Evolutionary conservation across 805 yeast genomes (phyloP).

Genomic region (Hyphopichia homilentoma): DNA sequence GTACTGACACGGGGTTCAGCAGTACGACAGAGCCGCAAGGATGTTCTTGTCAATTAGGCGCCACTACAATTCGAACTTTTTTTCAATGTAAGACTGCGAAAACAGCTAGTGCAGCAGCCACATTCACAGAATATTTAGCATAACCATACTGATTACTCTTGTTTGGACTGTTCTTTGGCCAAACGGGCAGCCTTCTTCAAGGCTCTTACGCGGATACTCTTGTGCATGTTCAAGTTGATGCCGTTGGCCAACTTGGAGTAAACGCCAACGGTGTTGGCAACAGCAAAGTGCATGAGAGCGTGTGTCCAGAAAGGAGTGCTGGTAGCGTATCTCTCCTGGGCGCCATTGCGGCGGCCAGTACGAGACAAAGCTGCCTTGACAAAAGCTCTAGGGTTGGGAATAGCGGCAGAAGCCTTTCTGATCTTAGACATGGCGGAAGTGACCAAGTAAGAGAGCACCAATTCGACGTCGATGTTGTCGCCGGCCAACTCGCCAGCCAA

Average conservation of each 20-base stretch:
- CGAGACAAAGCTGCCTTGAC: constrained; percentile 67
- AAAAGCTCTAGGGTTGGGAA: constrained; percentile 80
- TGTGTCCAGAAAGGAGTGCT: constrained; percentile 92
- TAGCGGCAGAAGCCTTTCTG: constrained; percentile 64
- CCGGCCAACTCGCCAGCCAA: constrained; percentile 78
- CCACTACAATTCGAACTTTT: too few relatives aligned
- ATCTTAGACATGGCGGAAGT: constrained; percentile 96
- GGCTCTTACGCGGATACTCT: constrained; percentile 76
- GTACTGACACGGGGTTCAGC: too few relatives aligned
- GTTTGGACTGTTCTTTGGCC: constrained; percentile 18
- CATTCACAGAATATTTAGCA: too few relatives aligned
- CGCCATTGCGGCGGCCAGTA: constrained; percentile 85
- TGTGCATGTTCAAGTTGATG: constrained; percentile 74
- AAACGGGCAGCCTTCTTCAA: constrained; percentile 62
- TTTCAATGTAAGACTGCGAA: too few relatives aligned
- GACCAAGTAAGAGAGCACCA: constrained; percentile 82
- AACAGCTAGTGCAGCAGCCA: too few relatives aligned
- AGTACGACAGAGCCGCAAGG: too few relatives aligned
- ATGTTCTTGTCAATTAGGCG: too few relatives aligned
- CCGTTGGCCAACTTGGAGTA: constrained; percentile 66
- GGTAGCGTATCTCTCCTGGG: constrained; percentile 86
- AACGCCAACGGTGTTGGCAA: constrained; percentile 79
- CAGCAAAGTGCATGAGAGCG: constrained; percentile 83
- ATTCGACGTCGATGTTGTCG: constrained; percentile 76
- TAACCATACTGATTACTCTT: too few relatives aligned